These are phyloP conservation scores for Zygotorulaspora mrakii DNA, from an alignment of 1,139 yeast species.

Conservation along the genomic window DNA sequence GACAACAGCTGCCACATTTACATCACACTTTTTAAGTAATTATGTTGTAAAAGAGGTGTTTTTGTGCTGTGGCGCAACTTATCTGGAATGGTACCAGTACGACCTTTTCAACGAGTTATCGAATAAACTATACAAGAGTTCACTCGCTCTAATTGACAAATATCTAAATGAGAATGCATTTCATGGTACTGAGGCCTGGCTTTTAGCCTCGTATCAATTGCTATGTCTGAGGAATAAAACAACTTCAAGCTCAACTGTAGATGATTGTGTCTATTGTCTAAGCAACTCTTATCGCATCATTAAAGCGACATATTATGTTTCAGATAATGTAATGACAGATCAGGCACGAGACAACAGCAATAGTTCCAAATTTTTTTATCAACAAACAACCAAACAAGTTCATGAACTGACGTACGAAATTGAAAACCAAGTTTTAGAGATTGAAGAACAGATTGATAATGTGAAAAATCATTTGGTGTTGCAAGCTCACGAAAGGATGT, in stretches of 20 bases:
- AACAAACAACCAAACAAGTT: slow-evolving; percentile 4
- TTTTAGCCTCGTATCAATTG: slow-evolving; percentile 39
- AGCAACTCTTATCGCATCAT: slow-evolving; percentile 33
- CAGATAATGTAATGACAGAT: background rate
- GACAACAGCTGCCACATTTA: slow-evolving; percentile 41
- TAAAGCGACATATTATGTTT: slow-evolving; percentile 20
- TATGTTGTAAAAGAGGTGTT: slow-evolving; percentile 38
- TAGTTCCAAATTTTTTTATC: slow-evolving; percentile 4
- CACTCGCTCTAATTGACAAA: slow-evolving; percentile 24
- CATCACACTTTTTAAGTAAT: slow-evolving; percentile 35
- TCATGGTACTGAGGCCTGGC: slow-evolving; percentile 35
- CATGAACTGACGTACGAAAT: slow-evolving; percentile 16
- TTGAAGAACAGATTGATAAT: slow-evolving; percentile 9
- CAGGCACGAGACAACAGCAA: background rate
- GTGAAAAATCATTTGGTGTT: slow-evolving; percentile 13
- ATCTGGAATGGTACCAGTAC: slow-evolving; percentile 33
- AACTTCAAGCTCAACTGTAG: slow-evolving; percentile 33
- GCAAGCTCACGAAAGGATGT: slow-evolving; percentile 34
- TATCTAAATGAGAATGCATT: slow-evolving; percentile 15
- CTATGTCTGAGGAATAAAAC: slow-evolving; percentile 39
- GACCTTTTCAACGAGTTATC: slow-evolving; percentile 27
- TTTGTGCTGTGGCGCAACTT: slow-evolving; percentile 42
- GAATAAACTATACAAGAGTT: slow-evolving; percentile 30
- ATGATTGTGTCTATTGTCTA: slow-evolving; percentile 35
- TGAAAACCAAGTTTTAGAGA: slow-evolving; percentile 13